phyloP scores from a whole-genome alignment of 306 rosid species.

The Lotus japonicus region DNA sequence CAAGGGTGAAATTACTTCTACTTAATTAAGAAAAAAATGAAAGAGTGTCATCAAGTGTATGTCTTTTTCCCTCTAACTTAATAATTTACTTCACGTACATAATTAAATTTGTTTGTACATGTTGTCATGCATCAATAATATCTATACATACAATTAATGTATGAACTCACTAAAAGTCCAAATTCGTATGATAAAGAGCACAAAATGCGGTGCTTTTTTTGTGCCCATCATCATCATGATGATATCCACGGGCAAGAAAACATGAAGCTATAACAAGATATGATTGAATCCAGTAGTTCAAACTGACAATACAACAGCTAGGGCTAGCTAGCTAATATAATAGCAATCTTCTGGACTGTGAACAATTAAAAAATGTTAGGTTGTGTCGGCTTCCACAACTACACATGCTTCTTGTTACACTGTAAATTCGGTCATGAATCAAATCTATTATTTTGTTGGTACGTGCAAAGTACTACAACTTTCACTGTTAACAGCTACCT shows the following conservation, averaged over 20 bases:
- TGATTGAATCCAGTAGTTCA: slow-evolving; percentile 14
- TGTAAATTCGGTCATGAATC: background rate
- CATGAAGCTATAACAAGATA: background rate
- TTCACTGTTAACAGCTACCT: slow-evolving; percentile 10
- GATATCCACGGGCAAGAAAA: background rate
- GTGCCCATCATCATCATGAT: background rate
- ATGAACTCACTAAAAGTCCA: background rate
- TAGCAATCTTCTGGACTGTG: background rate
- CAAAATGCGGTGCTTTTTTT: background rate
- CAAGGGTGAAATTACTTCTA: too few relatives aligned
- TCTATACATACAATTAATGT: background rate
- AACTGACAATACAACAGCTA: background rate
- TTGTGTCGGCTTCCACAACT: slow-evolving; percentile 8
- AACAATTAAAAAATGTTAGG: slow-evolving; percentile 1
- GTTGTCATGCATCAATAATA: background rate
- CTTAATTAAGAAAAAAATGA: too few relatives aligned
- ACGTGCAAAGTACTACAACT: background rate
- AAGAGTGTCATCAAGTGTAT: too few relatives aligned
- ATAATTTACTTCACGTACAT: background rate
- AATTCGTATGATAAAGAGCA: background rate
- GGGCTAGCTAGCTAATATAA: background rate
- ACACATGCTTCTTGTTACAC: slow-evolving; percentile 9
- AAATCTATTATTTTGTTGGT: background rate
- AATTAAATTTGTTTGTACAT: background rate
- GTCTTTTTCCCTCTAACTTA: background rate